phyloP scores from a whole-genome alignment of 2,329 filamentous ascomycete genomes.

The Aspergillus sp. region DNA sequence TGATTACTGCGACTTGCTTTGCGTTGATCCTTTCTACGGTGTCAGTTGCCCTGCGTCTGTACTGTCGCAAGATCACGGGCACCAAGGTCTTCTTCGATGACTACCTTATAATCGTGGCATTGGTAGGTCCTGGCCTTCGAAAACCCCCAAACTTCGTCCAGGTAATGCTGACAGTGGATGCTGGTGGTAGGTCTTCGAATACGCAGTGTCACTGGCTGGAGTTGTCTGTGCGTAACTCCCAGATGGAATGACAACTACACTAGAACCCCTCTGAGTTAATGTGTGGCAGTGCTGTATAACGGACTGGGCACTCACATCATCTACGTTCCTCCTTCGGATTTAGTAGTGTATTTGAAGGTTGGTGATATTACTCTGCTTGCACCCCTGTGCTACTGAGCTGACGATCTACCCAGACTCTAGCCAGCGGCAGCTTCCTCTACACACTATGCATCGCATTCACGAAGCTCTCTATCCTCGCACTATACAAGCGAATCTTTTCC shows the following conservation, averaged over 20 bases:
- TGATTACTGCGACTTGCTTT: slow-evolving; percentile 28
- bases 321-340: slow-evolving; percentile 19
- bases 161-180: not conserved
- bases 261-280: not conserved
- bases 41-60: slow-evolving; percentile 22
- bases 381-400: not conserved
- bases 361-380: not conserved
- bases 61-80: slow-evolving; percentile 22
- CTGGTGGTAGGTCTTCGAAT: slow-evolving; percentile 25
- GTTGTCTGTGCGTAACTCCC: slow-evolving; percentile 22
- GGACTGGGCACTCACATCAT: slow-evolving; percentile 26
- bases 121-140: slow-evolving; percentile 11
- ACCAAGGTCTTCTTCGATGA: slow-evolving; percentile 18
- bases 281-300: slow-evolving; percentile 23
- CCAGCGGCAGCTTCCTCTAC: slow-evolving; percentile 28
- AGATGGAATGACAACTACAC: too few relatives aligned
- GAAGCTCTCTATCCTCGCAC: slow-evolving; percentile 31
- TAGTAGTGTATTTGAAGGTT: slow-evolving; percentile 27
- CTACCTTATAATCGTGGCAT: slow-evolving; percentile 15
- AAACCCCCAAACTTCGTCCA: too few relatives aligned
- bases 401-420: slow-evolving; percentile 18
- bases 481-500: slow-evolving; percentile 31
- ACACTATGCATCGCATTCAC: slow-evolving; percentile 28
- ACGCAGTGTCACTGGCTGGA: slow-evolving; percentile 26
- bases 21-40: slow-evolving; percentile 27